phyloP scores from a whole-genome alignment of 1,139 yeast species.

The Candida sojae region DNA sequence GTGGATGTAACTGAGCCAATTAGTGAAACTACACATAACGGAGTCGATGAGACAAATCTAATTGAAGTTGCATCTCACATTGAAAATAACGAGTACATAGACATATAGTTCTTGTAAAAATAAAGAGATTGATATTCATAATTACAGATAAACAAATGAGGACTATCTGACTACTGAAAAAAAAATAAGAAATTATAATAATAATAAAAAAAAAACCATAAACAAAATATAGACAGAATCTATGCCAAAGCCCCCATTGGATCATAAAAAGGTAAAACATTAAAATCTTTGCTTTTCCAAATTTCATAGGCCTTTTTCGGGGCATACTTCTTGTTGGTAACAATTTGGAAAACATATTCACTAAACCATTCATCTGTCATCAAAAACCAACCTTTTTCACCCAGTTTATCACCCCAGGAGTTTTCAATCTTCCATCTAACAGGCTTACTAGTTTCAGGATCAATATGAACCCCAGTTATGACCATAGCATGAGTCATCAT shows the following conservation, averaged over 20 bases:
- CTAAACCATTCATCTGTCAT: conserved; percentile 85
- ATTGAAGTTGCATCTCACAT: neutral
- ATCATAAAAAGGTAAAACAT: conserved; percentile 73
- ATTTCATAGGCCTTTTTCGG: conserved; percentile 44
- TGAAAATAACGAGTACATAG: conserved; percentile 1
- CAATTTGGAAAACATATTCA: conserved; percentile 83
- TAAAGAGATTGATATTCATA: neutral
- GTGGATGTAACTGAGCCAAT: neutral
- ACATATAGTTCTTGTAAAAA: neutral
- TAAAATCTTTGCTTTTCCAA: conserved; percentile 53
- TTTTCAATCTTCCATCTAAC: conserved; percentile 82
- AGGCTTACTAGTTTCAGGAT: conserved; percentile 45
- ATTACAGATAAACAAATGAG: neutral
- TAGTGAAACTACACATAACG: neutral
- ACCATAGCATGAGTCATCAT: conserved; percentile 89
- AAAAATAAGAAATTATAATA: neutral
- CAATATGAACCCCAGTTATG: conserved; percentile 67
- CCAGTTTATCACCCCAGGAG: conserved; percentile 81
- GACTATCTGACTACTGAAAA: neutral
- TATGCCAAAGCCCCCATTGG: conserved; percentile 85
- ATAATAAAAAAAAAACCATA: no score
- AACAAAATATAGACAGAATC: neutral
- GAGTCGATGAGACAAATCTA: neutral
- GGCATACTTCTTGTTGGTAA: conserved; percentile 58
- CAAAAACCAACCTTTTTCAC: conserved; percentile 72